A percentile compares a stretch with the other conserved stretches of the same genome.
Conservation (phyloP, 73 alveolate species). For the Symbiodinium pilosum region DNA sequence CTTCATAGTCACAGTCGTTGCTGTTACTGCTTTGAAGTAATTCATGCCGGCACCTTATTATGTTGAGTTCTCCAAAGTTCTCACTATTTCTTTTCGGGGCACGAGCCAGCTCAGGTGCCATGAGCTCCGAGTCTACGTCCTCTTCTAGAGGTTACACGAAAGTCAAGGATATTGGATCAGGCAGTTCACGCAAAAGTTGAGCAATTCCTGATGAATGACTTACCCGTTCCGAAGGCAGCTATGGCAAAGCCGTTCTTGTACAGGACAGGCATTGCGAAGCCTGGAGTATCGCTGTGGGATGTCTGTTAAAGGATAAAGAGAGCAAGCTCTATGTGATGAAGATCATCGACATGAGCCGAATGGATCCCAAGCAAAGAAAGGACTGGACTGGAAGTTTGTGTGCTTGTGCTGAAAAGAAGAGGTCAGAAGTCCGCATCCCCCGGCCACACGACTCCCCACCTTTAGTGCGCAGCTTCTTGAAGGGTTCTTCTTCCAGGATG, state of each 20-base stretch:
- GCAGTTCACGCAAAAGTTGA: no score
- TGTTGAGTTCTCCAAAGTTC: no score
- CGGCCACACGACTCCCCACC: no score
- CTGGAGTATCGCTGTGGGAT: background rate
- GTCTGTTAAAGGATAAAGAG: conserved; percentile 53
- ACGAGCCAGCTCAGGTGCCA: background rate
- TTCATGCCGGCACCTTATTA: no score
- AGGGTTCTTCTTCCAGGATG: conserved; percentile 49
- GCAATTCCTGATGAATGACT: no score
- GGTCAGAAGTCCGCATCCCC: no score
- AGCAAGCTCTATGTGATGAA: conserved; percentile 97
- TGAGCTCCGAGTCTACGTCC: background rate
- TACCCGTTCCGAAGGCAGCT: conserved; percentile 96
- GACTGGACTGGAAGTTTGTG: no score
- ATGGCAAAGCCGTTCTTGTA: conserved; percentile 96
- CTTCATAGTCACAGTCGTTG: no score
- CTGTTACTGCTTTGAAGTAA: no score
- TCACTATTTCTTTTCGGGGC: no score
- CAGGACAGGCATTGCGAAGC: background rate
- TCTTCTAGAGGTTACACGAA: conserved; percentile 82
- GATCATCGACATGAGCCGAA: conserved; percentile 96
- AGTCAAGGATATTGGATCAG: conserved; percentile 94
- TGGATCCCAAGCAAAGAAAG: conserved; percentile 97
- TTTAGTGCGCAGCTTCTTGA: background rate
- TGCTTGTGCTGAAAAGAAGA: no score